Percentiles rank a stretch among this genome's conserved stretches.
Conservation (phyloP, 2,329 filamentous ascomycete species). For the Monosporascus sp. region DNA sequence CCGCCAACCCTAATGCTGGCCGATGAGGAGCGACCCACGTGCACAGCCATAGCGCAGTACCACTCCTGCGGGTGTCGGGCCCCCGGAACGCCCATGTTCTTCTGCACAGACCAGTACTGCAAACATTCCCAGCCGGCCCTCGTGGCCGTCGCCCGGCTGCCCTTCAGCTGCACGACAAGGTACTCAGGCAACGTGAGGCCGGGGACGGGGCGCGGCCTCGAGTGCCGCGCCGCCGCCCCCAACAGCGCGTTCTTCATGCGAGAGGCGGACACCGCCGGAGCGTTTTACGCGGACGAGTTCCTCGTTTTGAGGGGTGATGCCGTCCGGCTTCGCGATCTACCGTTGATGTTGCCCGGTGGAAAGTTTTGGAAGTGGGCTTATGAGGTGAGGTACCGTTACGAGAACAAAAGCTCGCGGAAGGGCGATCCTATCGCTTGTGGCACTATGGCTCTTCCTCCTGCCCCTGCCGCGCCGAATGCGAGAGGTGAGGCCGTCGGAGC, state of each 20-base stretch:
- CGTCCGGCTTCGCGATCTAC: neutral
- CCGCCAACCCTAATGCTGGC: neutral
- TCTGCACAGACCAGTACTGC: neutral
- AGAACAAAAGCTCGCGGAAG: no score
- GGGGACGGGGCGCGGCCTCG: neutral
- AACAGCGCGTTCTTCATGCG: neutral
- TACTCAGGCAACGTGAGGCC: neutral
- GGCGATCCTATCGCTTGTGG: no score
- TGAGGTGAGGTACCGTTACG: no score
- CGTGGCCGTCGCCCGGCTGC: neutral
- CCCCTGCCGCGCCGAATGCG: no score
- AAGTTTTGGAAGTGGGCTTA: no score
- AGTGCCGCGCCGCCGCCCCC: neutral
- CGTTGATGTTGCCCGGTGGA: no score
- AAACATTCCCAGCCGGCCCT: neutral
- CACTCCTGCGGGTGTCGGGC: neutral
- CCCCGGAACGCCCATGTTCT: neutral
- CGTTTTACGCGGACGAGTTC: neutral
- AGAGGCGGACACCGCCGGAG: neutral
- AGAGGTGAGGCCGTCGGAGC: no score
- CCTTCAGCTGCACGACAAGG: neutral
- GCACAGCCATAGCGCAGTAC: neutral
- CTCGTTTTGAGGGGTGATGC: neutral
- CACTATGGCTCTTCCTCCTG: no score
- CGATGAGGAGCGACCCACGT: neutral